These are phyloP conservation scores for Pseudodiploospora longispora DNA, from an alignment of 2,329 filamentous ascomycete species.

Conservation along the genomic window DNA sequence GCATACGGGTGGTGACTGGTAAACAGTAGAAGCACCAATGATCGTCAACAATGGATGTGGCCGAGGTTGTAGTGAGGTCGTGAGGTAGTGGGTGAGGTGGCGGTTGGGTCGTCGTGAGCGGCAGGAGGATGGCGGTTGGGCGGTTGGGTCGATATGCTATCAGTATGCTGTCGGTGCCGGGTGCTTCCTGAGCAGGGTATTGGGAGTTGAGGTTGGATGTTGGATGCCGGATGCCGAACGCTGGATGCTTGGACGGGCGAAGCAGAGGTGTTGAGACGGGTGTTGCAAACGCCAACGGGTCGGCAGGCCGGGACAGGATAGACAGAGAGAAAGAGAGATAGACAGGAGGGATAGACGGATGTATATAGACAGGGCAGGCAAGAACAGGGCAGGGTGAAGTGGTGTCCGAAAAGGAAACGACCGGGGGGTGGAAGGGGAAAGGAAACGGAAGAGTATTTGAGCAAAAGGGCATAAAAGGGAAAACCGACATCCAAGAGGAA, in stretches of 20 bases:
- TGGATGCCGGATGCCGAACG: no score
- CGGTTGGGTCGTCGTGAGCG: no score
- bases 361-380: not conserved
- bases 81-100: no score
- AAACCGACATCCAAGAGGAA: constrained; percentile 6
- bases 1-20: constrained; percentile 1
- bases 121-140: no score
- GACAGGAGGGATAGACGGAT: constrained; percentile 3
- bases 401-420: constrained; percentile 7
- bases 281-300: no score
- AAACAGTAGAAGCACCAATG: not conserved
- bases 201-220: no score
- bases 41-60: not conserved
- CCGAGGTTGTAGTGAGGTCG: not conserved
- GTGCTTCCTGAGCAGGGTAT: no score
- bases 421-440: constrained; percentile 5
- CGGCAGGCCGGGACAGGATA: not conserved
- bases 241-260: no score
- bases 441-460: constrained; percentile 1
- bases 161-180: no score
- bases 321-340: constrained; percentile 6
- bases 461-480: constrained; percentile 7
- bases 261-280: no score
- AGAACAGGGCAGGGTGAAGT: constrained; percentile 7
- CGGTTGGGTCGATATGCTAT: no score